A percentile compares a stretch with the other conserved stretches of the same genome.
These are phyloP conservation scores for Tolypocladium guangdongense DNA, from an alignment of 2,329 filamentous ascomycete genomes.

Conservation along the genomic window DNA sequence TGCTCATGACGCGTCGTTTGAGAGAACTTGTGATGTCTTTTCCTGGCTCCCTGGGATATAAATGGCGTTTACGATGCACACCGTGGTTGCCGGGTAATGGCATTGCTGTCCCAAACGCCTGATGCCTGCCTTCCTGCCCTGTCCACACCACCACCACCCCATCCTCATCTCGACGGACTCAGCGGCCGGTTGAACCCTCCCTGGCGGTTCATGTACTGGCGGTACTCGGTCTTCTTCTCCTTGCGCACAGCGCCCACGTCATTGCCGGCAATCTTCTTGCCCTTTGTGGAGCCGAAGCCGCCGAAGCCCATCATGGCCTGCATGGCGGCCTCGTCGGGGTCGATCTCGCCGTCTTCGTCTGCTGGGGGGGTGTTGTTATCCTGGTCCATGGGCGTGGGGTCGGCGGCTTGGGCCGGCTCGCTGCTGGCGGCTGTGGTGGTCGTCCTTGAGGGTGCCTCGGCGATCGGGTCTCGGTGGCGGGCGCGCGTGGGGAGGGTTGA, in stretches of 20 bases:
- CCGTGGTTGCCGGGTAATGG: neutral
- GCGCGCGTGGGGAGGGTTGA: constrained; percentile 22
- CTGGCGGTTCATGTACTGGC: constrained; percentile 90
- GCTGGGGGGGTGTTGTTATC: constrained; percentile 16
- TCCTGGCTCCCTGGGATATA: neutral
- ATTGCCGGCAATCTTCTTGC: constrained; percentile 81
- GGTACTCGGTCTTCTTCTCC: constrained; percentile 89
- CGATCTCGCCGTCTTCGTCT: constrained; percentile 32
- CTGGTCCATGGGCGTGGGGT: constrained; percentile 16
- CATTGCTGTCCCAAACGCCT: neutral
- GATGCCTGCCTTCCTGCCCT: neutral
- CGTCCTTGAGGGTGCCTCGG: constrained; percentile 1
- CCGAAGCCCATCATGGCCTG: constrained; percentile 83
- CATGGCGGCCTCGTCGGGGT: constrained; percentile 65
- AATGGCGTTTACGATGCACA: neutral
- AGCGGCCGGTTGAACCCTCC: constrained; percentile 75
- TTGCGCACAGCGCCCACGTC: constrained; percentile 72
- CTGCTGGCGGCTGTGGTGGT: constrained; percentile 12
- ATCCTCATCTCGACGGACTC: constrained; percentile 39
- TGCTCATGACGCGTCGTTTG: neutral
- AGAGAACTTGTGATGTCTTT: neutral
- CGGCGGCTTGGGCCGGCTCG: constrained; percentile 9
- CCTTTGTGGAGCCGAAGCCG: constrained; percentile 76
- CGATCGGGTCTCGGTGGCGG: constrained; percentile 9
- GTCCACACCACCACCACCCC: neutral